phyloP scores from a whole-genome alignment of 2,329 filamentous ascomycete species.

The Clonostachys rosea region DNA sequence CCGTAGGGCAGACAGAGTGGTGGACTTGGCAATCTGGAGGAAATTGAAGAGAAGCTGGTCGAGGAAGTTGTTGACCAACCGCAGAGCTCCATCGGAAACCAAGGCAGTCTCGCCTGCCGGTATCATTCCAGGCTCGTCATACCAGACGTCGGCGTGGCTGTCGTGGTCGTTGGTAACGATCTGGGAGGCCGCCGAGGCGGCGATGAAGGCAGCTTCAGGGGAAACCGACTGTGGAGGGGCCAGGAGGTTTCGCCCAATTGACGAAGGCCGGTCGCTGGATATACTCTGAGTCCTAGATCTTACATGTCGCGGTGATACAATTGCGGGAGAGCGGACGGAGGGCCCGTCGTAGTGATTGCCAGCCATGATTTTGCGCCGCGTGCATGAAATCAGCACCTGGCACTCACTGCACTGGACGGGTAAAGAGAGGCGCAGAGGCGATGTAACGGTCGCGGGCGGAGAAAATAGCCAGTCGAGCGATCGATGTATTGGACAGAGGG shows the following conservation, averaged over 20 bases:
- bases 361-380: background rate
- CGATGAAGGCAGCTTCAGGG: slow-evolving; percentile 83
- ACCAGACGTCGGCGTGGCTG: slow-evolving; percentile 64
- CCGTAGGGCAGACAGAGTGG: slow-evolving; percentile 67
- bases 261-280: slow-evolving; percentile 67
- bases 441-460: no score
- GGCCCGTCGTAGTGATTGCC: background rate
- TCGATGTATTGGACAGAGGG: no score
- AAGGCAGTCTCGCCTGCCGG: slow-evolving; percentile 63
- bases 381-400: no score
- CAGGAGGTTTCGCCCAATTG: slow-evolving; percentile 51
- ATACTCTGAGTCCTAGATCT: slow-evolving; percentile 57
- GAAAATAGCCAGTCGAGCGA: no score
- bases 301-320: slow-evolving; percentile 2
- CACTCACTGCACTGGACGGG: no score
- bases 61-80: slow-evolving; percentile 84
- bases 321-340: background rate
- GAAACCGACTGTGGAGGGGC: slow-evolving; percentile 65
- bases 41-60: slow-evolving; percentile 92
- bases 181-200: slow-evolving; percentile 80
- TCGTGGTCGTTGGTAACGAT: slow-evolving; percentile 88
- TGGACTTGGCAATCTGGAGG: slow-evolving; percentile 74
- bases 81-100: slow-evolving; percentile 69
- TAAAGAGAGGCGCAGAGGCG: no score
- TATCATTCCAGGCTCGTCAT: slow-evolving; percentile 63